phyloP scores from a whole-genome alignment of 1,139 yeast species.

The Saccharomycopsis phalli region DNA sequence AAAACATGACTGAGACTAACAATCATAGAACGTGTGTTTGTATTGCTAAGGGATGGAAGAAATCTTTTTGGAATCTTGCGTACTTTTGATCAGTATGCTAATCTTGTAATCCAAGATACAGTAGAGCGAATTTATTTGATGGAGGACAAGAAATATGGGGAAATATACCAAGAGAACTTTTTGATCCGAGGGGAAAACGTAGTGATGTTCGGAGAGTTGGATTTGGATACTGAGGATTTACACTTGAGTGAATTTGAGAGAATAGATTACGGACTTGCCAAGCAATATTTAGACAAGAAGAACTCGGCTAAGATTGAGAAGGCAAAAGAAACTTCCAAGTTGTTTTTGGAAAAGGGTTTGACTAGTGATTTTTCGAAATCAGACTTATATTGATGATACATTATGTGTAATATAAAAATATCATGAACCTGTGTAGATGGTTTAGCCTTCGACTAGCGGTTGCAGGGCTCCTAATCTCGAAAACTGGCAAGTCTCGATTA shows the following conservation, averaged over 20 bases:
- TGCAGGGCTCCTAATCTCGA: too few species aligned
- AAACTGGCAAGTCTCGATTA: too few species aligned
- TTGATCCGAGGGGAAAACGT: slow-evolving; percentile 96
- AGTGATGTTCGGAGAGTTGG: slow-evolving; percentile 91
- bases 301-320: slow-evolving; percentile 31
- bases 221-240: slow-evolving; percentile 77
- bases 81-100: slow-evolving; percentile 94
- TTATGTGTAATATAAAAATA: too few species aligned
- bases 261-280: slow-evolving; percentile 56
- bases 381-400: slow-evolving; percentile 16
- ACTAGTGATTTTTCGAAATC: slow-evolving; percentile 39
- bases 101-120: slow-evolving; percentile 85
- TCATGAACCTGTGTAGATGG: too few species aligned
- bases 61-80: slow-evolving; percentile 83
- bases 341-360: slow-evolving; percentile 43
- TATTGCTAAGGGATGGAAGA: slow-evolving; percentile 83
- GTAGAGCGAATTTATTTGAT: slow-evolving; percentile 71
- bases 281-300: slow-evolving; percentile 34
- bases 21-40: slow-evolving; percentile 57
- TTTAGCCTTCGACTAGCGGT: too few species aligned
- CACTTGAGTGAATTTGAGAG: slow-evolving; percentile 50
- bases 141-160: slow-evolving; percentile 53
- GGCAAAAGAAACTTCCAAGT: slow-evolving; percentile 42
- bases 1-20: neutral
- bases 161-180: slow-evolving; percentile 67